These are phyloP conservation scores for Ophiosphaerella korrae DNA, from an alignment of 2,329 filamentous ascomycete genomes.

Conservation along the genomic window DNA sequence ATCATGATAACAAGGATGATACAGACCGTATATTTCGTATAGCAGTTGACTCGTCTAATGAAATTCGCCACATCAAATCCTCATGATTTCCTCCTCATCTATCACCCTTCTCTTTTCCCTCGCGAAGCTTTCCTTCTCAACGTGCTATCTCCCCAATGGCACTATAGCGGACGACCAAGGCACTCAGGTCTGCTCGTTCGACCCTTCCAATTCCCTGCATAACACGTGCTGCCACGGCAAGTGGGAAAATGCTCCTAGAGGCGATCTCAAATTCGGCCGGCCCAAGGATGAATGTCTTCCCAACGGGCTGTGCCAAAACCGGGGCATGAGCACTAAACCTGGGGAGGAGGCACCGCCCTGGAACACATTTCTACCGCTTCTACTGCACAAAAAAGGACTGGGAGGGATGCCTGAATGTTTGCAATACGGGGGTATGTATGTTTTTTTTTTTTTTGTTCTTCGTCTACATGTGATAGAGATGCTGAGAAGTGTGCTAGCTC, in stretches of 20 bases:
- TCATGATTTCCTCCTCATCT: too few species aligned
- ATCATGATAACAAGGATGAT: too few species aligned
- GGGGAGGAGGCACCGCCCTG: not conserved
- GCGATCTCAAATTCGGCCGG: conserved; percentile 4
- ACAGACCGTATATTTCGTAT: too few species aligned
- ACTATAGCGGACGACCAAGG: not conserved
- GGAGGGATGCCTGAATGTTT: conserved; percentile 15
- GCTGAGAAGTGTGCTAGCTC: not conserved
- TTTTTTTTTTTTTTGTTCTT: too few species aligned
- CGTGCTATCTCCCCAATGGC: conserved; percentile 9
- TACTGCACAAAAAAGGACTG: conserved; percentile 12
- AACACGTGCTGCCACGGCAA: conserved; percentile 14
- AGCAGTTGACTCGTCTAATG: too few species aligned
- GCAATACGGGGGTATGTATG: conserved; percentile 1
- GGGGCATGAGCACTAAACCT: not conserved
- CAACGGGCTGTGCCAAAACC: conserved; percentile 19
- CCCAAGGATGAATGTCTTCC: conserved; percentile 17
- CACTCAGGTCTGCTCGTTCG: conserved; percentile 6
- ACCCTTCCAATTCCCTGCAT: conserved; percentile 1
- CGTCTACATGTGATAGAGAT: not conserved
- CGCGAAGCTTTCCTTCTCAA: not conserved
- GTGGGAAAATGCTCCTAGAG: conserved; percentile 11
- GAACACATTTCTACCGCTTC: conserved; percentile 10
- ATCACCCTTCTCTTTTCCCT: not conserved
- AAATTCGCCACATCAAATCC: too few species aligned